Base-by-base conservation (phyloP, 2,329 filamentous ascomycete genomes). In the Colletotrichum limetticola region DNA sequence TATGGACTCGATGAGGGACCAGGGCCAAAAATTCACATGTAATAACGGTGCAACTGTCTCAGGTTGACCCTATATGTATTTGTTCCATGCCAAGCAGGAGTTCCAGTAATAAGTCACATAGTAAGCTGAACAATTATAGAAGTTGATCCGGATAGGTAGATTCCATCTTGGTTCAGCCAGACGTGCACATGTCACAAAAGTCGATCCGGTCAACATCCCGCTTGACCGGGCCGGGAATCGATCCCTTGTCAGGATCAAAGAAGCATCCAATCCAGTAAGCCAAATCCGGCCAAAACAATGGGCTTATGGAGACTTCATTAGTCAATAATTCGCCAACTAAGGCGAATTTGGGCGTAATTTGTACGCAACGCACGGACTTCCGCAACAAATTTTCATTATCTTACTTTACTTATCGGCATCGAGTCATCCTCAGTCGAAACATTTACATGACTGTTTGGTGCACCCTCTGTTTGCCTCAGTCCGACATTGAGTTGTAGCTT, bases 311-410 rank as follows among this genome's bases (percentile, higher is more conserved):
- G 60, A 63, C 60, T 9, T 22, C 42, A 26, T 37, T 62, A 63
- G 60, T 35, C 60, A 63, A 63, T 37, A n/a, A 16, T 53, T 53
- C 42, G 32, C 60, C 16, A 30, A 26, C 19, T 32, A 30, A 28
- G 49, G 56, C 62, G 32, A 1, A 22, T 55, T 56, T 56, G 22
- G 32, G 9, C 7, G 24, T 5, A 11, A 65, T 65, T 56, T 56
- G 19, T 42, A 22, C 19, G 19, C 9, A 22, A 30, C 16, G 62
- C 52, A 56, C 62, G 32, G 62, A 65, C 30, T 16, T 28, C 55
- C 46, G 14, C 52, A 4, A 56, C 61, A 65, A 65, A 65, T 56
- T 65, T 56, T 65, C 52, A 61, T 28, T 26, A 61, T 46, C 6
- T n/a, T 3, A n/a, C 30, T 12, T 26, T 30, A 53, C 42, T 49